Evolutionary conservation across 108 stramenopile genomes (phyloP).

Genomic region (Nannochloropsis gaditana): DNA sequence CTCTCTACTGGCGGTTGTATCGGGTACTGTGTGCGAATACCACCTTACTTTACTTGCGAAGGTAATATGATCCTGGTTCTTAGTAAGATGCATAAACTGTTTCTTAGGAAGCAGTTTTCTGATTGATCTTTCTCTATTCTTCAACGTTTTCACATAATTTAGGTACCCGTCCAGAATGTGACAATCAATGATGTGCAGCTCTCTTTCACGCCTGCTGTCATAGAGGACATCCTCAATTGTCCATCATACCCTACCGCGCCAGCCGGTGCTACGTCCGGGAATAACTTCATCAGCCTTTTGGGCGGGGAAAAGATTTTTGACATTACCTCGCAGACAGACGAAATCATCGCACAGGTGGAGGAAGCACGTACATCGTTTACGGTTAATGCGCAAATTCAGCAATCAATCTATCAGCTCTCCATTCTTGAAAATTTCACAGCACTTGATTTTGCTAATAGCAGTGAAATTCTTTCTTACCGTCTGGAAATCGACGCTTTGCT

Average conservation of each 20-base stretch:
- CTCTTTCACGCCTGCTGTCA: constrained; percentile 11
- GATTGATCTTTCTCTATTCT: not conserved
- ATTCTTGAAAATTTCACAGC: not conserved
- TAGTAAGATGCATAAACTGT: too few relatives aligned
- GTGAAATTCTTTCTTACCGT: not conserved
- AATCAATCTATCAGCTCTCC: not conserved
- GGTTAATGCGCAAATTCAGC: not conserved
- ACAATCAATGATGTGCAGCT: not conserved
- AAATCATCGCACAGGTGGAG: not conserved
- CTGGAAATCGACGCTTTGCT: not conserved
- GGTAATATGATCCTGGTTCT: not conserved
- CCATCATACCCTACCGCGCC: not conserved
- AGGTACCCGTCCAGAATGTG: not conserved
- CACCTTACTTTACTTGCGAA: not conserved
- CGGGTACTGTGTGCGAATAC: not conserved
- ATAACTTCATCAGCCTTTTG: not conserved
- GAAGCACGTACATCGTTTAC: not conserved
- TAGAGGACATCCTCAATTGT: not conserved
- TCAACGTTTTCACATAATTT: not conserved
- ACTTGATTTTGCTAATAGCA: not conserved
- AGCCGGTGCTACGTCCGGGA: not conserved
- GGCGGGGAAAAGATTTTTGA: not conserved
- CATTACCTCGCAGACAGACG: not conserved
- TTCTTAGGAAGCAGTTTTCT: too few relatives aligned
- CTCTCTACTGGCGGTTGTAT: not conserved